phyloP scores from a whole-genome alignment of 2,329 filamentous ascomycete genomes.

The Colletotrichum lini region DNA sequence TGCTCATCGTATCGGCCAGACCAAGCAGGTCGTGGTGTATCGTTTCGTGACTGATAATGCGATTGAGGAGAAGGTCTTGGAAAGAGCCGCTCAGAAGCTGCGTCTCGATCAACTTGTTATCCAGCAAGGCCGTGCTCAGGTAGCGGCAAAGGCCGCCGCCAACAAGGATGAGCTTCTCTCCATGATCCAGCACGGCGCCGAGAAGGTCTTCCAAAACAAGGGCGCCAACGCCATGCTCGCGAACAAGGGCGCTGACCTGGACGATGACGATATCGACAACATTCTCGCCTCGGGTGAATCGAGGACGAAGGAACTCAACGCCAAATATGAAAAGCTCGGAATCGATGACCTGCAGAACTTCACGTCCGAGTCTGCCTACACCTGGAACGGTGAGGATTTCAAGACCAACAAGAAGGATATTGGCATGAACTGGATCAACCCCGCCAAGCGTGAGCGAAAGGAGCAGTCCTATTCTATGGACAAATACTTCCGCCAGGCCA shows the following conservation, averaged over 20 bases:
- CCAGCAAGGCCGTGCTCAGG: slow-evolving; percentile 94
- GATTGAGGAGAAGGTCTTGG: slow-evolving; percentile 97
- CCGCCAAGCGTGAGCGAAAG: slow-evolving; percentile 97
- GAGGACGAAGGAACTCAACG: slow-evolving; percentile 89
- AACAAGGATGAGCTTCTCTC: slow-evolving; percentile 96
- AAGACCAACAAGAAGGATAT: slow-evolving; percentile 93
- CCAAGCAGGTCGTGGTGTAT: slow-evolving; percentile 97
- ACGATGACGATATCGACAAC: slow-evolving; percentile 90
- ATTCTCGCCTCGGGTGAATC: slow-evolving; percentile 90
- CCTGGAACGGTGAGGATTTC: slow-evolving; percentile 99
- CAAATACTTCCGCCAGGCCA: slow-evolving; percentile 95
- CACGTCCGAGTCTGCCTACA: slow-evolving; percentile 95
- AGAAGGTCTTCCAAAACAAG: slow-evolving; percentile 88
- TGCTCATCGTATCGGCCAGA: slow-evolving; percentile 98
- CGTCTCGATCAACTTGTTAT: slow-evolving; percentile 98
- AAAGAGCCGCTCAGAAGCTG: slow-evolving; percentile 96
- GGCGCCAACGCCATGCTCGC: slow-evolving; percentile 73
- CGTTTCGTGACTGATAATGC: slow-evolving; percentile 98
- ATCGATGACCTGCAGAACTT: slow-evolving; percentile 98
- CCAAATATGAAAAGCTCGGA: slow-evolving; percentile 96
- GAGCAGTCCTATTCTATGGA: slow-evolving; percentile 99
- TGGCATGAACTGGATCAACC: slow-evolving; percentile 96
- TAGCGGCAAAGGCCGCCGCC: slow-evolving; percentile 89
- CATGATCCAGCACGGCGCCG: slow-evolving; percentile 99
- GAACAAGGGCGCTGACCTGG: slow-evolving; percentile 74